Percentiles rank a stretch among this genome's conserved stretches.
Evolutionary conservation across 768 basidiomycete genomes (phyloP).

Genomic region (Leccinum barrowsii): DNA sequence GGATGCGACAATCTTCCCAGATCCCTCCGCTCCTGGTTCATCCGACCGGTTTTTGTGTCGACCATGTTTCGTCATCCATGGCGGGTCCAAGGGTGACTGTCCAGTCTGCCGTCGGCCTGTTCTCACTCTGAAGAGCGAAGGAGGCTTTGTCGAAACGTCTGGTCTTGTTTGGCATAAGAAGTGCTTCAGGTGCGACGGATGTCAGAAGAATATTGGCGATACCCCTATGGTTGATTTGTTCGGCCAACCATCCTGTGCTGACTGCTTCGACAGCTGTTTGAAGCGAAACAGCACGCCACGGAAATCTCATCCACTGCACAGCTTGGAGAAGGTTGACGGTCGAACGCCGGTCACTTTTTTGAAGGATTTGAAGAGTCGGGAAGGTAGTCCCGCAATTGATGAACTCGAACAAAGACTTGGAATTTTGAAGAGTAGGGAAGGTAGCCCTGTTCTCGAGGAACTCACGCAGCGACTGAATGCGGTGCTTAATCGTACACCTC

Average conservation of each 20-base stretch:
- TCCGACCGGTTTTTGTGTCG: conserved; percentile 67
- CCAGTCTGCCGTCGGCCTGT: conserved; percentile 66
- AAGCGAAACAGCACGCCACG: conserved; percentile 44
- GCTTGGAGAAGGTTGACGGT: conserved; percentile 24
- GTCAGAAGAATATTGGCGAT: conserved; percentile 69
- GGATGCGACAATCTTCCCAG: conserved; percentile 84
- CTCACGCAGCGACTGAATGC: conserved; percentile 43
- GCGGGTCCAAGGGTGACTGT: conserved; percentile 77
- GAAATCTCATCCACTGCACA: conserved; percentile 37
- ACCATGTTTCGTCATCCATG: conserved; percentile 65
- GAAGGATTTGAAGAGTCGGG: conserved; percentile 41
- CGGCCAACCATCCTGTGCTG: conserved; percentile 73
- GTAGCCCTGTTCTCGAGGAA: conserved; percentile 53
- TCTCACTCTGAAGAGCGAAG: conserved; percentile 70
- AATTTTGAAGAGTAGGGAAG: conserved; percentile 49
- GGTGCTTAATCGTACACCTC: conserved; percentile 35
- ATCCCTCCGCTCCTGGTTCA: conserved; percentile 38
- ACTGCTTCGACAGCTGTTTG: conserved; percentile 78
- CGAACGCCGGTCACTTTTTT: conserved; percentile 47
- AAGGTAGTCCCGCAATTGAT: conserved; percentile 59
- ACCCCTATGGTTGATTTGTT: conserved; percentile 80
- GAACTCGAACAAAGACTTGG: conserved; percentile 62
- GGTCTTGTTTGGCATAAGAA: conserved; percentile 77
- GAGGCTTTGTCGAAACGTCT: conserved; percentile 69
- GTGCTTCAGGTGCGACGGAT: conserved; percentile 75